Evolutionary conservation across 768 basidiomycete species (phyloP).

Genomic region (Sistotremastrum niveocremeum): DNA sequence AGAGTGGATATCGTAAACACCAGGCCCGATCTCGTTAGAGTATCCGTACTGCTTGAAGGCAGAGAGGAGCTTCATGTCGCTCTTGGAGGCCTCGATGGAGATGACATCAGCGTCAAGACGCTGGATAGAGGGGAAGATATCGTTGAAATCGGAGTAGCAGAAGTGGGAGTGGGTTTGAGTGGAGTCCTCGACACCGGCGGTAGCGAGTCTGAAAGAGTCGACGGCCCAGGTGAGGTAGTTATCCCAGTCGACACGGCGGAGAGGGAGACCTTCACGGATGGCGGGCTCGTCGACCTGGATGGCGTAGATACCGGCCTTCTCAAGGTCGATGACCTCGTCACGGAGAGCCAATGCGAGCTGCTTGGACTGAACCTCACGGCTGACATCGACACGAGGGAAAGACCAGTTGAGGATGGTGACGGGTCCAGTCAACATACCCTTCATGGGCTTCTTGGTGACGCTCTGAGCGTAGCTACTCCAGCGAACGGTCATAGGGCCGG

Average conservation of each 20-base stretch:
- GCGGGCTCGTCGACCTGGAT: constrained; percentile 99
- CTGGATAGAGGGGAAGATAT: constrained; percentile 96
- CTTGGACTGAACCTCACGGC: constrained; percentile 93
- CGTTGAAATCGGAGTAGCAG: constrained; percentile 98
- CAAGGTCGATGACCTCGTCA: constrained; percentile 95
- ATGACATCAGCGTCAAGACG: constrained; percentile 97
- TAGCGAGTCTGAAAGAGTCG: constrained; percentile 95
- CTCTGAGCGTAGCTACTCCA: constrained; percentile 98
- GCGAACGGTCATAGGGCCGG: constrained; percentile 85
- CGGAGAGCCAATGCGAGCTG: constrained; percentile 96
- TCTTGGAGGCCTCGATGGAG: constrained; percentile 97
- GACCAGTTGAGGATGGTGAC: constrained; percentile 99
- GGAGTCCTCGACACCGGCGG: constrained; percentile 86
- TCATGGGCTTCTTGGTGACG: constrained; percentile 87
- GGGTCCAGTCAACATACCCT: constrained; percentile 98
- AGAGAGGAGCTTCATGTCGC: constrained; percentile 91
- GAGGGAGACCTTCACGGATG: constrained; percentile 96
- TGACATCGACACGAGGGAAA: constrained; percentile 97
- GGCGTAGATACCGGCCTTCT: constrained; percentile 90
- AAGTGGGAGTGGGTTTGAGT: constrained; percentile 99
- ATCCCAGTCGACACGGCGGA: constrained; percentile 94
- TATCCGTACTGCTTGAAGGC: constrained; percentile 94
- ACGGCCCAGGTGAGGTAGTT: constrained; percentile 96
- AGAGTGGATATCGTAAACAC: constrained; percentile 99
- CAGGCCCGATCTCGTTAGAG: constrained; percentile 95